These are phyloP conservation scores for Thraustochytrium striatum DNA, from an alignment of 352 stramenopile species.

Conservation along the genomic window DNA sequence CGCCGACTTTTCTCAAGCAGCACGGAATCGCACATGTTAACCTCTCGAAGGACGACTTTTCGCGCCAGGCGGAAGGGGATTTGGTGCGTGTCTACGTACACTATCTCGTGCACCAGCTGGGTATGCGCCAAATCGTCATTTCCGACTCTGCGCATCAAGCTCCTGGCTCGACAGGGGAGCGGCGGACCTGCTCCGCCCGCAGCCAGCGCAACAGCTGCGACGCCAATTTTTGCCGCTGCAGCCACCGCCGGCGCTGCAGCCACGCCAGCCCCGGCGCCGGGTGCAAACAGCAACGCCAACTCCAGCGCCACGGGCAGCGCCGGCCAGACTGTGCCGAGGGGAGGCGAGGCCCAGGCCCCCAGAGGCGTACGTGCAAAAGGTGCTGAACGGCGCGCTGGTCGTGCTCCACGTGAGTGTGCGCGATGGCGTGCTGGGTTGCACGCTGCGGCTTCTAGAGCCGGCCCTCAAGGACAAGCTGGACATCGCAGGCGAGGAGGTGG, in stretches of 20 bases:
- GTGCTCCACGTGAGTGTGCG: not conserved
- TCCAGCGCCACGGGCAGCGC: not conserved
- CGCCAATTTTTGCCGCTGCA: no score
- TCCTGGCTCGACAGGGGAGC: no score
- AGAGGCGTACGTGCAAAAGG: not conserved
- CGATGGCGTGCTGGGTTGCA: not conserved
- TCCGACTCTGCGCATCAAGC: no score
- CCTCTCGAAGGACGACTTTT: not conserved
- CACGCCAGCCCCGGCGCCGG: not conserved
- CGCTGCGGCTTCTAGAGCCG: slow-evolving; percentile 15
- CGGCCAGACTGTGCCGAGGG: not conserved
- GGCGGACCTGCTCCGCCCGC: no score
- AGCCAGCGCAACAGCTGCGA: no score
- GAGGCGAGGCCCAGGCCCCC: not conserved
- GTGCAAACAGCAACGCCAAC: not conserved
- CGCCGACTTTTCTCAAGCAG: not conserved
- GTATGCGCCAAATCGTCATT: not conserved
- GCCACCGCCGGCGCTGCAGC: no score
- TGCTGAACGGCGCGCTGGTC: slow-evolving; percentile 11
- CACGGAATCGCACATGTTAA: not conserved
- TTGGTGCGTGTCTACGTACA: not conserved
- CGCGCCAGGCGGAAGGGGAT: not conserved
- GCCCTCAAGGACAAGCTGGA: not conserved
- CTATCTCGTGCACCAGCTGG: not conserved
- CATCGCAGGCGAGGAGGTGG: not conserved